Evolutionary conservation across 805 yeast species (phyloP), one percentile per base, ranked within the genome.

Genomic region (Kodamaea laetipori): DNA sequence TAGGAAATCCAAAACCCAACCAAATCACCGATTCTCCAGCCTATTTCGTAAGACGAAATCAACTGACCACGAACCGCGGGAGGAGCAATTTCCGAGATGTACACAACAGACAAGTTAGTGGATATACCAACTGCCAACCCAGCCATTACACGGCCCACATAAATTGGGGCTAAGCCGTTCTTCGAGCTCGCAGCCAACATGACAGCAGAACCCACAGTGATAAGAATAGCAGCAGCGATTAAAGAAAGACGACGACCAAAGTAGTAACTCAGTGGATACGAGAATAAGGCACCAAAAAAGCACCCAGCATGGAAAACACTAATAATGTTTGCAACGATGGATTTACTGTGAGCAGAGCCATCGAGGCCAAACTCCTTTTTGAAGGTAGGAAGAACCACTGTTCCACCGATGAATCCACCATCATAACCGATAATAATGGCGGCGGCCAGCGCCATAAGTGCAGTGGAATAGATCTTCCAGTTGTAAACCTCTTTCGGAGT

Each of bases 371-470:
- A 67, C 48, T 66, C 72, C 9, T 54, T 32, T 40, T 51, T 46
- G 46, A 68, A 68, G 3, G 67, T 57, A 11, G 51, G 51, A 18
- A 67, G 53, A 3, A 67, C 64, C 21, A 66, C 68, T 3, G 71
- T 64, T 6, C 72, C 72, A 6, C 73, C 73, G 35, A 68, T 68
- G 38, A 65, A 67, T 3, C 70, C 72, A 5, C 70, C 66, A 43
- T 68, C 73, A 43, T 68, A 68, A 6, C 73, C 73, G 37, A 67
- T 66, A 38, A 68, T 64, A 40, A 67, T 64, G 27, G 72, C 70
- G 3, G 71, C 72, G 7, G 67, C 62, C 6, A 69, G 60, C 2
- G 71, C 67, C 51, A 63, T 58, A 26, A 66, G 42, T 4, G 71
- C 68, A 10, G 72, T 67, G 31, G 56, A 53, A 47, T 66, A 66